phyloP scores from a whole-genome alignment of 768 basidiomycete genomes.

The Agrocybe praecox region DNA sequence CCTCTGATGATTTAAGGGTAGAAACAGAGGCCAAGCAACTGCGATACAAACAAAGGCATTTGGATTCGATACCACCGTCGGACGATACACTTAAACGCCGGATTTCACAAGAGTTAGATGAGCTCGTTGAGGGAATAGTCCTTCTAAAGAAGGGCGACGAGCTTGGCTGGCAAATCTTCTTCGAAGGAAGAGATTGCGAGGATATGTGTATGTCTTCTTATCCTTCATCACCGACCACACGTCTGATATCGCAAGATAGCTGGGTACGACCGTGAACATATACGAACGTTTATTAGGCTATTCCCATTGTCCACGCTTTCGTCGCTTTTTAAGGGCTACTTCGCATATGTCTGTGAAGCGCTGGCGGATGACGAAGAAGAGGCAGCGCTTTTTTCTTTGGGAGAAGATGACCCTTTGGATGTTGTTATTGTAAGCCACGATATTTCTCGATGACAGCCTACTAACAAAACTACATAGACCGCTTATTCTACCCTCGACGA shows the following conservation, averaged over 20 bases:
- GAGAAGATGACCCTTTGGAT: slow-evolving; percentile 62
- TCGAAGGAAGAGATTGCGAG: slow-evolving; percentile 75
- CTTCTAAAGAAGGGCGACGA: slow-evolving; percentile 78
- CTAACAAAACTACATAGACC: slow-evolving; percentile 42
- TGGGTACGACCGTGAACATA: slow-evolving; percentile 55
- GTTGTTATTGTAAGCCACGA: slow-evolving; percentile 55
- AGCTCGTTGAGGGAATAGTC: slow-evolving; percentile 73
- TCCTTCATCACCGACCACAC: neutral
- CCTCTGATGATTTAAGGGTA: slow-evolving; percentile 80
- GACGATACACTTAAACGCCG: slow-evolving; percentile 41
- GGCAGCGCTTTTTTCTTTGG: slow-evolving; percentile 12
- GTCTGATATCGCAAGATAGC: slow-evolving; percentile 36
- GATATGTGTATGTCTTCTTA: slow-evolving; percentile 54
- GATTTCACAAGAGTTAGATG: slow-evolving; percentile 66
- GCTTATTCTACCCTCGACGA: slow-evolving; percentile 49
- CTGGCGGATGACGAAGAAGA: slow-evolving; percentile 45
- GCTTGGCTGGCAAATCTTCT: slow-evolving; percentile 75
- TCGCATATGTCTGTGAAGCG: slow-evolving; percentile 56
- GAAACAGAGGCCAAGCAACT: slow-evolving; percentile 77
- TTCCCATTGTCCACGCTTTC: slow-evolving; percentile 67
- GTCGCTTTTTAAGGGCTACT: slow-evolving; percentile 65
- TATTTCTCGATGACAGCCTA: neutral
- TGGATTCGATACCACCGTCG: slow-evolving; percentile 58
- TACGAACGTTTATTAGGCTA: slow-evolving; percentile 62
- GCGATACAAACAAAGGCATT: slow-evolving; percentile 58